Base-by-base conservation (phyloP, 148 eudicot species). In the Silene latifolia region DNA sequence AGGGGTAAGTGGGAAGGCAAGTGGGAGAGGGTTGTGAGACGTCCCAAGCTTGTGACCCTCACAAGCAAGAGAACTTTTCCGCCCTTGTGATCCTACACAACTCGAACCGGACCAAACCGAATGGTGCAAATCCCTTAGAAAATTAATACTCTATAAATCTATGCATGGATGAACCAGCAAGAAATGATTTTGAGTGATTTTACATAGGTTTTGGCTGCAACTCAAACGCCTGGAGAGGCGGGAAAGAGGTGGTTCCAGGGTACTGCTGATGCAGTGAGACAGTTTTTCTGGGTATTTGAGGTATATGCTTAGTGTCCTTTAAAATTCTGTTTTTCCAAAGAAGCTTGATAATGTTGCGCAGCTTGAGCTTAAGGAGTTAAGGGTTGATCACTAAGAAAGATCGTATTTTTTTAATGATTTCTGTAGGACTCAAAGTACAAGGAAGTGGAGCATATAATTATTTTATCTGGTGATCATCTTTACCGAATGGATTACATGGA, bases 401-500 rank as follows among this genome's bases (percentile, higher is more conserved):
- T 19, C 24, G n/a, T 64, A 29, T 39, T 59, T 46, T n/a, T 32
- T 32, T 0, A 20, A 59, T 76, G 67, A 68, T 53, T 74, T 58
- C 27, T 74, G 77, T 76, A 92, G 97, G 94, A 90, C 80, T 85
- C 88, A 5, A 92, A 89, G 72, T 82, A 82, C 74, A 90, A 88
- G 83, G 82, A 88, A 62, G 84, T 92, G 13, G 91, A 92, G 79
- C 76, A 92, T 77, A 87, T 92, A 66, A 3, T 92, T 70, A 87
- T 92, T 74, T 80, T 92, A 72, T 92, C 97, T 0, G 97, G 97
- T 7, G 97, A 92, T 83, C 97, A 92, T 87, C 89, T 92, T 76
- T 92, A 92, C 71, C 81, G 97, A 35, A 92, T 92, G 97, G 83
- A 92, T 74, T 92, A 92, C 73, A 90, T 92, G 93, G 91, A 85